Percentiles rank a stretch among this genome's conserved stretches.
Evolutionary conservation across 2,329 filamentous ascomycete genomes (phyloP).

Genomic region (Beauveria medogensis): DNA sequence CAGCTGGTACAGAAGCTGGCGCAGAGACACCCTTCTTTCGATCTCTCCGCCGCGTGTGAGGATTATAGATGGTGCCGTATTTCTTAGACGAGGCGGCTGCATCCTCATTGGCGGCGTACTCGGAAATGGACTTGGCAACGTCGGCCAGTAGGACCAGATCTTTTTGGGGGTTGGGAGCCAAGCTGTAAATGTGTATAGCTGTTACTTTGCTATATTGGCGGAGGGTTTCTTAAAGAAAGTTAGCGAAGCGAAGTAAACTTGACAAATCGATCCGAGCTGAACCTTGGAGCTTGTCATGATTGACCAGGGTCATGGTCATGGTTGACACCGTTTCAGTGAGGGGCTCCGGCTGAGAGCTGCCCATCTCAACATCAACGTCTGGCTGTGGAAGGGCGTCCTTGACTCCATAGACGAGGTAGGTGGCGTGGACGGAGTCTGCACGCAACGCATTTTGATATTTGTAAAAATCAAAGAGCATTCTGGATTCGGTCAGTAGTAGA

Average conservation of each 20-base stretch:
- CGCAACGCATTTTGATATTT: constrained; percentile 67
- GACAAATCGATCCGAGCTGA: constrained; percentile 13
- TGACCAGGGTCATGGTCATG: constrained; percentile 56
- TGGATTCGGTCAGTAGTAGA: constrained; percentile 40
- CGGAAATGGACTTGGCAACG: constrained; percentile 53
- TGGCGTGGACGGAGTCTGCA: constrained; percentile 72
- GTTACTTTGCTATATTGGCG: constrained; percentile 62
- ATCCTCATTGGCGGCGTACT: constrained; percentile 49
- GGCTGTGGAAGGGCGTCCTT: constrained; percentile 37
- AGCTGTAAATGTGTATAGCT: constrained; percentile 81
- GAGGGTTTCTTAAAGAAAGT: constrained; percentile 32
- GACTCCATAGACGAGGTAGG: constrained; percentile 76
- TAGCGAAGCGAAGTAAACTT: neutral
- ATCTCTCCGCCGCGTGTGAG: constrained; percentile 48
- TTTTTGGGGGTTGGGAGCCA: constrained; percentile 61
- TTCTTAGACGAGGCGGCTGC: constrained; percentile 48
- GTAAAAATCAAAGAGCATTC: constrained; percentile 84
- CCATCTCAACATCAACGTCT: constrained; percentile 62
- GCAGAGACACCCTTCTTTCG: constrained; percentile 26
- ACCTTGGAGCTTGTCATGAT: constrained; percentile 67
- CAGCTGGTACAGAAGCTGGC: constrained; percentile 16
- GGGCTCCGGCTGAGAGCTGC: constrained; percentile 51
- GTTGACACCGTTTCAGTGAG: constrained; percentile 43
- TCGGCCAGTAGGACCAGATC: constrained; percentile 66
- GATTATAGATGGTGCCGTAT: constrained; percentile 71